Conservation (phyloP, 2,329 filamentous ascomycete genomes). For the Pestalotiopsis sp. region DNA sequence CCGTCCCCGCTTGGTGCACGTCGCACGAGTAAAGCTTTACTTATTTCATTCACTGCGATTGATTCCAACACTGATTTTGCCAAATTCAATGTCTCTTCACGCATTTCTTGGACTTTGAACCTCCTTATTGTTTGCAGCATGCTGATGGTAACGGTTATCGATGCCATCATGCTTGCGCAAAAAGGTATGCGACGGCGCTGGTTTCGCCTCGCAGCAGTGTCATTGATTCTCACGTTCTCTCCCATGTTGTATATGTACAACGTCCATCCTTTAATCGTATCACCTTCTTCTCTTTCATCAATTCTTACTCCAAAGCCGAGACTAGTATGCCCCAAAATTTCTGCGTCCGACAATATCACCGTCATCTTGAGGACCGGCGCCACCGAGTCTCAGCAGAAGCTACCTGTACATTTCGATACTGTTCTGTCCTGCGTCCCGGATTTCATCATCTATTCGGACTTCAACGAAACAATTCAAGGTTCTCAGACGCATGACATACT, state of each 20-base stretch:
- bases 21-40: not conserved
- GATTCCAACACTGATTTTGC: not conserved
- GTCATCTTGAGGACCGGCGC: conserved; percentile 62
- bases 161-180: not conserved
- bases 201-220: not conserved
- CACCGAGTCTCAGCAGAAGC: conserved; percentile 56
- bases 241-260: not conserved
- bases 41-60: not conserved
- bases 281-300: not conserved
- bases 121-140: not conserved
- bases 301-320: not conserved
- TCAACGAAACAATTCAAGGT: conserved; percentile 52
- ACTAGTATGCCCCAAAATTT: not conserved
- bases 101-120: not conserved
- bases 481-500: conserved; percentile 53
- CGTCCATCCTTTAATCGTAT: conserved; percentile 35
- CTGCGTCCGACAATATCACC: conserved; percentile 47
- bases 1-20: not conserved
- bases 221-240: not conserved
- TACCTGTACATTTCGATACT: conserved; percentile 56
- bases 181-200: conserved; percentile 2
- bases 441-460: conserved; percentile 61
- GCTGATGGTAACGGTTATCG: not conserved
- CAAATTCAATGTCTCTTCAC: not conserved
- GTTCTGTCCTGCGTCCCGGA: conserved; percentile 58